Evolutionary conservation across 2,329 filamentous ascomycete species (phyloP).

Genomic region (Zalaria obscura): DNA sequence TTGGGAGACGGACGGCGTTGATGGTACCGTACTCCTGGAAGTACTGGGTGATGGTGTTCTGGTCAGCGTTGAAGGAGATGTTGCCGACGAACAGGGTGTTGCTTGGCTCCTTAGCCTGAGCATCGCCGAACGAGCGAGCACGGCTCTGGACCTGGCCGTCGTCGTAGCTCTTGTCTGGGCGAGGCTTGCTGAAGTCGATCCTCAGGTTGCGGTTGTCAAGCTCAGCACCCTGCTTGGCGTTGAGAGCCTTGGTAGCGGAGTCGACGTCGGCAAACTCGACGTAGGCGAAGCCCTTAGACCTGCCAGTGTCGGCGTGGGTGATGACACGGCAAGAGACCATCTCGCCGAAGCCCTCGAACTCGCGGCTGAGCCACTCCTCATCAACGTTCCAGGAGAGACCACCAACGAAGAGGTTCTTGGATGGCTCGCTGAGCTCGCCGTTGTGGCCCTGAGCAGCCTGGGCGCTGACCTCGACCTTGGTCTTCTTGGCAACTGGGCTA

Average conservation of each 20-base stretch:
- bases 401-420: constrained; percentile 70
- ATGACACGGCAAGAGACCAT: constrained; percentile 64
- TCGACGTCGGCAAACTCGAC: constrained; percentile 65
- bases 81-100: constrained; percentile 89
- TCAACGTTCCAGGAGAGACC: constrained; percentile 86
- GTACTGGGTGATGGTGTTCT: constrained; percentile 59
- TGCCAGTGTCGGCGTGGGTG: constrained; percentile 64
- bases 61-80: constrained; percentile 68
- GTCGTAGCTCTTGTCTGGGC: constrained; percentile 41
- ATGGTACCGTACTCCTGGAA: constrained; percentile 60
- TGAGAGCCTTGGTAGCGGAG: constrained; percentile 56
- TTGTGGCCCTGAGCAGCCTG: constrained; percentile 16
- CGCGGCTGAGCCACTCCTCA: constrained; percentile 64
- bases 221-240: constrained; percentile 59
- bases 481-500: constrained; percentile 48
- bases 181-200: constrained; percentile 62
- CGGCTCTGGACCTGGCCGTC: constrained; percentile 40
- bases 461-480: constrained; percentile 40
- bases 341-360: constrained; percentile 69
- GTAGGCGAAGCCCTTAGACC: constrained; percentile 85
- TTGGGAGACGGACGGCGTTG: constrained; percentile 73
- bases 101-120: constrained; percentile 55
- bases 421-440: constrained; percentile 24
- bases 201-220: constrained; percentile 63
- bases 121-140: constrained; percentile 61